Conservation (phyloP, 2,329 filamentous ascomycete species). For the Apiospora kogelbergensis region DNA sequence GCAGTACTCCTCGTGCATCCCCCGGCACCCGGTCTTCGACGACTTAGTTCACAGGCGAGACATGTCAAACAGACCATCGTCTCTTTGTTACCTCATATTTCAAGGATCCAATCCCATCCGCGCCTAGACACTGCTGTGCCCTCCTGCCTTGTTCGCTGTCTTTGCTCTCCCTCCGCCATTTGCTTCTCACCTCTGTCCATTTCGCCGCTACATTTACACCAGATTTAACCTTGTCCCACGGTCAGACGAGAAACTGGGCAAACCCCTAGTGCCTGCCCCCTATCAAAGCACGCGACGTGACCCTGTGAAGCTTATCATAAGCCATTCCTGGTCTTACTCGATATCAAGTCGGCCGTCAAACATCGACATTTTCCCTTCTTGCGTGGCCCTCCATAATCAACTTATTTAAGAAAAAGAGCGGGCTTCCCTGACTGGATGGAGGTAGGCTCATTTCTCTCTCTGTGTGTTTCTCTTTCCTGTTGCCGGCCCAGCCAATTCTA, state of each 20-base stretch:
- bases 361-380: background rate
- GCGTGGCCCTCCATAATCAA: background rate
- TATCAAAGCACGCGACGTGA: constrained; percentile 2
- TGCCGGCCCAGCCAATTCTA: background rate
- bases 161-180: background rate
- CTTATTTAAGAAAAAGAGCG: background rate
- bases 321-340: background rate
- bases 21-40: background rate
- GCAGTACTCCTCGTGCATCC: background rate
- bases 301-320: background rate
- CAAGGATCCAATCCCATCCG: background rate
- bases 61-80: constrained; percentile 4
- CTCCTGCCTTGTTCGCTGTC: background rate
- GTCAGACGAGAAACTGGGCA: constrained; percentile 1
- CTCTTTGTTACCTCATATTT: constrained; percentile 3
- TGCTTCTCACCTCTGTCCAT: background rate
- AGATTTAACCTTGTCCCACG: background rate
- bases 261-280: background rate
- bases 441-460: background rate
- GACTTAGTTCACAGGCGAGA: background rate
- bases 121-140: background rate
- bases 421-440: background rate
- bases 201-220: background rate
- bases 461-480: background rate
- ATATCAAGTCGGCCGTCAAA: background rate